These are phyloP conservation scores for Rhizopogon vulgaris DNA, from an alignment of 768 basidiomycete species.

Conservation along the genomic window DNA sequence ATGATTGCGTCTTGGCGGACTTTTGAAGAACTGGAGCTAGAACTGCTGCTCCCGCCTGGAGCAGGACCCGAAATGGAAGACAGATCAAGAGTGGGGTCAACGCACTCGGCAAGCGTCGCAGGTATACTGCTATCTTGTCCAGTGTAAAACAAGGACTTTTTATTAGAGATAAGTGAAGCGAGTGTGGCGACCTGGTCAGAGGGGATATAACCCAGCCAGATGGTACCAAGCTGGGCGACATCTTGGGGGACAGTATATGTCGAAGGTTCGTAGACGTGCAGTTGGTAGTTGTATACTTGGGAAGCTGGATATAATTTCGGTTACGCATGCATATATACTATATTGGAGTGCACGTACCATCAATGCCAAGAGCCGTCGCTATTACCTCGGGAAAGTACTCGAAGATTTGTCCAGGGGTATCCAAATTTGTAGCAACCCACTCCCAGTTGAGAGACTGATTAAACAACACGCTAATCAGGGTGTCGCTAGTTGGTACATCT, in stretches of 20 bases:
- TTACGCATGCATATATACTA: constrained; percentile 15
- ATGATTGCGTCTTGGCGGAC: constrained; percentile 81
- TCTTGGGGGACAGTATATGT: constrained; percentile 47
- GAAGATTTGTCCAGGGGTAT: constrained; percentile 74
- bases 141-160: constrained; percentile 60
- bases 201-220: constrained; percentile 71
- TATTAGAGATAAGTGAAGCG: constrained; percentile 55
- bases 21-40: constrained; percentile 22
- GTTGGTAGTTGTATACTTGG: constrained; percentile 44
- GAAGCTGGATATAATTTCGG: constrained; percentile 26
- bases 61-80: constrained; percentile 38
- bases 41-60: constrained; percentile 14
- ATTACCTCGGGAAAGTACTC: constrained; percentile 56
- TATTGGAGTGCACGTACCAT: constrained; percentile 24
- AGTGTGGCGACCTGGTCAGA: constrained; percentile 48
- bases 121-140: constrained; percentile 39
- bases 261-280: constrained; percentile 65
- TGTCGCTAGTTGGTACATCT: constrained; percentile 32
- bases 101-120: constrained; percentile 52
- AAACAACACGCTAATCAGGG: constrained; percentile 63
- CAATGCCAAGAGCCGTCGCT: constrained; percentile 37
- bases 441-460: constrained; percentile 56
- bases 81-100: constrained; percentile 65
- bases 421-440: constrained; percentile 52
- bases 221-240: constrained; percentile 49